Base-by-base conservation (phyloP, 306 rosid species). In the Cicer chorassanicum region DNA sequence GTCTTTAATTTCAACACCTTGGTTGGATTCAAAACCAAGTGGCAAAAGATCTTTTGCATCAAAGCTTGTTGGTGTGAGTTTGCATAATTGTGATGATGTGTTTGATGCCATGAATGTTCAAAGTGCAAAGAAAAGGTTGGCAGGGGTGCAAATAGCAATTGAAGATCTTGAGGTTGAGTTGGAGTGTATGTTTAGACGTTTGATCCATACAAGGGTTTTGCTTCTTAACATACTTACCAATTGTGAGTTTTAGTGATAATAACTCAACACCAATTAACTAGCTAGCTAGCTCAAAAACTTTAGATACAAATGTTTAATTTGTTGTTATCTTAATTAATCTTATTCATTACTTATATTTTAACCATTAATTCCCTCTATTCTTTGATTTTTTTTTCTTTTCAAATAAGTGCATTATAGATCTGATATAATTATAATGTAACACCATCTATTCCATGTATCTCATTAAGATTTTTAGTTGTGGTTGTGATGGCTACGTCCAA, bases 191-290 rank as follows among this genome's bases (percentile, higher is more conserved):
- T 84, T 86, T 16, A 87, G 92, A 65, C 88, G 92, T 75, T 86
- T 89, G 85, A 89, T 84, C 64, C 85, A 84, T 70, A 87, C 90
- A 13, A 84, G 89, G 49, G 90, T 84, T 55, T 82, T 88, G 46
- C 95, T 89, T 43, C 92, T 87, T 69, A 84, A 87, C 68, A 83
- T 86, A 43, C 89, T 82, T 16, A 85, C 85, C 70, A 87, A 43
- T 63, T 77, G 62, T 43, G 46, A 46, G n/a, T n/a, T 14, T 61
- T 49, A n/a, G 41, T 50, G 5, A 34, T 60, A 16, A 64, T 64
- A 11, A n/a, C 66, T 54, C 12, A 7, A 53, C 9, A 46, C 29
- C 50, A 78, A 15, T 9, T 56, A 46, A 39, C 2, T 18, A 10
- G 18, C 54, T 21, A 13, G 65, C 39, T 57, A 67, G 70, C 51